Evolutionary conservation across 2,329 filamentous ascomycete species (phyloP).

Genomic region (Colletotrichum sp.): DNA sequence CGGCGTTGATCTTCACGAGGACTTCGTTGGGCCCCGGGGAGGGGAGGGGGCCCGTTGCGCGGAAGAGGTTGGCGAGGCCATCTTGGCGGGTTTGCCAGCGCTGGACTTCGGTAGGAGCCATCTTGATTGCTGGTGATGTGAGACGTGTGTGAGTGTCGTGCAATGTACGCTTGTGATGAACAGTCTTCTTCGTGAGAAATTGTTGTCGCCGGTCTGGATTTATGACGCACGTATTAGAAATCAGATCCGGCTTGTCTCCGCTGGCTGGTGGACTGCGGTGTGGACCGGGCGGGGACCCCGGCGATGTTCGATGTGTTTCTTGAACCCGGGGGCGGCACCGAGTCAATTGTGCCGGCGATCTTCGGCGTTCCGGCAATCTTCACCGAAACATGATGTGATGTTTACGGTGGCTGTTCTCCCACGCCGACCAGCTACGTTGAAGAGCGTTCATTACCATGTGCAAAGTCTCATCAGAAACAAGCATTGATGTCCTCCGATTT

Average conservation of each 20-base stretch:
- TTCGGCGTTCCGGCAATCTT: background rate
- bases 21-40: slow-evolving; percentile 55
- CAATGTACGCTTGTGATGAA: background rate
- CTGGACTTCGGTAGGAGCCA: slow-evolving; percentile 23
- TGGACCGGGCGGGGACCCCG: background rate
- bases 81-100: slow-evolving; percentile 63
- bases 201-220: background rate
- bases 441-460: background rate
- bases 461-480: background rate
- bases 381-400: background rate
- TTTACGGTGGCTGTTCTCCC: background rate
- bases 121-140: background rate
- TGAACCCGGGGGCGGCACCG: background rate
- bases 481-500: background rate
- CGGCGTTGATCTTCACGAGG: slow-evolving; percentile 50
- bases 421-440: background rate
- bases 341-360: background rate
- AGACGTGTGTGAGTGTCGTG: background rate
- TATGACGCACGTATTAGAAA: slow-evolving; percentile 20
- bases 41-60: slow-evolving; percentile 50
- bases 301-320: background rate
- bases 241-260: slow-evolving; percentile 5
- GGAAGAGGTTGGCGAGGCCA: slow-evolving; percentile 58
- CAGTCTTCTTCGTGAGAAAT: background rate
- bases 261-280: background rate